Evolutionary conservation across 2,329 filamentous ascomycete genomes (phyloP), one percentile per base, ranked within the genome.

Genomic region (Colletotrichum theobromicola): DNA sequence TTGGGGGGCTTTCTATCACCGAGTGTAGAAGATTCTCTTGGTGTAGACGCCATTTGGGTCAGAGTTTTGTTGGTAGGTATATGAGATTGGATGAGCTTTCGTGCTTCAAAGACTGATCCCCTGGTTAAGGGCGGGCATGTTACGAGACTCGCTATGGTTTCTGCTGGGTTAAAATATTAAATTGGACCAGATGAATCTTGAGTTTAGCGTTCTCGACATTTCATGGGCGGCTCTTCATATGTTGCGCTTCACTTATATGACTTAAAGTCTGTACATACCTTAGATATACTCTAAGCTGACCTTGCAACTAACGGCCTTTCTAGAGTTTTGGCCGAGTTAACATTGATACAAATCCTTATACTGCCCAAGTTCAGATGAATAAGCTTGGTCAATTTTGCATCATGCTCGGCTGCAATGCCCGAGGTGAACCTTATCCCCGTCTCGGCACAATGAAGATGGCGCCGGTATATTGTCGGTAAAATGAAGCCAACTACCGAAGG

Each of bases 21-120:
- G 55, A 28, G 82, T 79, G 1, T 93, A 5, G 87, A 85, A 4
- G 84, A 67, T 0, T 88, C 82, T 77, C 94, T 92, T 8, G 94
- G 91, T n/a, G 90, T 93, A 3, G 94, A 97, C 16, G 95, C 95
- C 76, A 98, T 87, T 16, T 81, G 82, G 78, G 93, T 91, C 72
- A 98, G 89, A 1, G 95, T 96, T 21, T 88, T 88, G 84, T 93
- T 95, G 70, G 95, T 98, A 87, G 98, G 95, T 82, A 98, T 90
- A 85, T 94, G 91, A 2, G 90, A 88, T 79, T 90, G 88, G 82
- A 98, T 95, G 66, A 95, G 88, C 62, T 87, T 84, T 85, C 95
- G 93, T 6, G 96, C 96, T 26, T 87, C 87, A 67, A 91, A 80
- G 46, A 98, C 92, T 15, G 94, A 96, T 66, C 87, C 84, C 57